Evolutionary conservation across 257 asterid genomes (phyloP).

Genomic region (Przewalskia tangutica): DNA sequence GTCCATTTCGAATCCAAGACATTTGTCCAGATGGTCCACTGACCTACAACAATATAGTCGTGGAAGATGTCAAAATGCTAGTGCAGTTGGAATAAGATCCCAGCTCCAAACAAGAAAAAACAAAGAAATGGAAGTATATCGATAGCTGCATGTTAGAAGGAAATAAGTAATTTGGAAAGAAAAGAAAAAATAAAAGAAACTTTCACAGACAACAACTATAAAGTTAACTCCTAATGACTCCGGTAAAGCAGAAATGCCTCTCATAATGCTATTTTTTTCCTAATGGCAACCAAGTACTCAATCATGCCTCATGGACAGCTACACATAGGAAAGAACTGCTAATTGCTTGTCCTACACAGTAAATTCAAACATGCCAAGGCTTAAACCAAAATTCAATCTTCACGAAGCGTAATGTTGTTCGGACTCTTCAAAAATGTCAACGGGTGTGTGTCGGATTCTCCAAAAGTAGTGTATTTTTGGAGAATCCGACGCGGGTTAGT

Average conservation of each 20-base stretch:
- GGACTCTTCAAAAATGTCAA: no score
- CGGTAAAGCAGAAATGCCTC: background rate
- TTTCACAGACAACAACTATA: background rate
- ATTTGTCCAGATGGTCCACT: conserved; percentile 93
- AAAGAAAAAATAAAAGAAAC: background rate
- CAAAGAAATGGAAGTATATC: background rate
- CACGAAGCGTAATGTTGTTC: no score
- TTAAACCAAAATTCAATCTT: background rate
- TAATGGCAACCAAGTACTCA: background rate
- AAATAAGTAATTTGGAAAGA: background rate
- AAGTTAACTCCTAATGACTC: background rate
- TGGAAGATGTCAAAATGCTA: background rate
- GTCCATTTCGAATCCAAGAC: conserved; percentile 90
- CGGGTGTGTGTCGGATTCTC: no score
- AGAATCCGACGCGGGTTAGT: no score
- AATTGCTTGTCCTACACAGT: background rate
- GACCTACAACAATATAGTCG: conserved; percentile 40
- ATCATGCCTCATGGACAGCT: background rate
- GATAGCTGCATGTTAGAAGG: background rate
- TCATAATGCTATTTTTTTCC: background rate
- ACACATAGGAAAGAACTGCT: background rate
- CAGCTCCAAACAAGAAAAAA: background rate
- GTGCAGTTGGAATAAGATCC: background rate
- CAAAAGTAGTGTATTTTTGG: no score
- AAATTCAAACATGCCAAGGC: background rate